Percentiles rank a stretch among this genome's conserved stretches.
These are phyloP conservation scores for Prunus armeniaca DNA, from an alignment of 306 rosid species.

Conservation along the genomic window DNA sequence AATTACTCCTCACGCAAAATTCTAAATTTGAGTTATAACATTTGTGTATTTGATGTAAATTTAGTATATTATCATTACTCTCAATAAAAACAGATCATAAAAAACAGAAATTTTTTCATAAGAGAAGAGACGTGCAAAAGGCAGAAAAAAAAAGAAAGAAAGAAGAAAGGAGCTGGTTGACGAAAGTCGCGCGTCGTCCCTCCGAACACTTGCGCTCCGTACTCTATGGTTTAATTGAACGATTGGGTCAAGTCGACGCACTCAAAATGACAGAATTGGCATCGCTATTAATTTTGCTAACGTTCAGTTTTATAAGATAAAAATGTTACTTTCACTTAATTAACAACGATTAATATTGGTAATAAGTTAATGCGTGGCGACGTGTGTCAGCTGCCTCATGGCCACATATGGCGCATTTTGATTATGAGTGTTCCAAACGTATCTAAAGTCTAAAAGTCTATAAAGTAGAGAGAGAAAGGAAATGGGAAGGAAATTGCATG, in stretches of 20 bases:
- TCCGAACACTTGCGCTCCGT: not conserved
- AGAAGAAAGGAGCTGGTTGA: not conserved
- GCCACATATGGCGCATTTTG: conserved; percentile 7
- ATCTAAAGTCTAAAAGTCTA: not conserved
- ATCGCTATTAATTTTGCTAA: not conserved
- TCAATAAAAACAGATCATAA: no score
- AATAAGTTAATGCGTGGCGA: not conserved
- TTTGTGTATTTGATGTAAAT: fast-evolving
- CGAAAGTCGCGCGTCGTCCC: not conserved
- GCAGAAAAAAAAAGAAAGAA: not conserved
- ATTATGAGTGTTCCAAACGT: not conserved
- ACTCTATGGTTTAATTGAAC: not conserved
- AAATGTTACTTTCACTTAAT: not conserved
- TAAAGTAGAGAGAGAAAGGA: not conserved
- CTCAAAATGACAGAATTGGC: not conserved
- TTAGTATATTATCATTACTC: fast-evolving
- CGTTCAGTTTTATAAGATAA: not conserved
- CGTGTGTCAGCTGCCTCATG: not conserved
- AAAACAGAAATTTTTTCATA: no score
- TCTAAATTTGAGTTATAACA: fast-evolving
- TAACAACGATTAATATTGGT: not conserved
- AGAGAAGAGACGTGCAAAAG: not conserved
- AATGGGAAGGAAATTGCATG: not conserved
- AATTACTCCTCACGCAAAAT: no score
- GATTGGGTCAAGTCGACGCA: not conserved